phyloP scores from a whole-genome alignment of 225 moss, liverwort and hornwort genomes.

The Polytrichum formosum region DNA sequence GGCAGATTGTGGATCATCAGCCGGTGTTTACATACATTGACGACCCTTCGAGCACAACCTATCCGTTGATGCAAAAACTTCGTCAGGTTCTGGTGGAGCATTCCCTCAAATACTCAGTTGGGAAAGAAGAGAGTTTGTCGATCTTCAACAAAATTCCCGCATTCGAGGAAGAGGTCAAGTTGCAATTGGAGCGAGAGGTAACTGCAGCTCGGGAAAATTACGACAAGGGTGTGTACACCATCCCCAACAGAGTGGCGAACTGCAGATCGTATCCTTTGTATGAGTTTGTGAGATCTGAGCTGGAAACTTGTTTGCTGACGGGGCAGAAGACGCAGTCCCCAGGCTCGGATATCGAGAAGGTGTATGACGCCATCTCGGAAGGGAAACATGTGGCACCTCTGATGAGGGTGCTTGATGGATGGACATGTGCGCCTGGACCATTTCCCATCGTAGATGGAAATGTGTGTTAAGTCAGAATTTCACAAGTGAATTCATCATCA shows the following conservation, averaged over 20 bases:
- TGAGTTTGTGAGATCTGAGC: constrained; percentile 31
- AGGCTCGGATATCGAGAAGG: constrained; percentile 38
- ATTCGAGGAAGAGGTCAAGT: constrained; percentile 30
- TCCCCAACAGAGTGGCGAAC: constrained; percentile 26
- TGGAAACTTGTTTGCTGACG: constrained; percentile 32
- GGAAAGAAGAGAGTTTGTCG: constrained; percentile 16
- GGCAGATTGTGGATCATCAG: constrained; percentile 51
- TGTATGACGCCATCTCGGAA: constrained; percentile 40
- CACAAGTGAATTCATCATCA: too few species aligned
- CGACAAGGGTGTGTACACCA: constrained; percentile 10
- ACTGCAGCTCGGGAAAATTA: constrained; percentile 15
- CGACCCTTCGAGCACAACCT: constrained; percentile 25
- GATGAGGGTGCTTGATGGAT: constrained; percentile 40
- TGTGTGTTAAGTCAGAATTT: too few species aligned
- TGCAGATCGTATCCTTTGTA: constrained; percentile 47
- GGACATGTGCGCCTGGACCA: constrained; percentile 32
- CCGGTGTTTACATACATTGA: constrained; percentile 51
- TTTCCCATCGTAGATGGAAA: constrained; percentile 3
- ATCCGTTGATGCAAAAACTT: constrained; percentile 45
- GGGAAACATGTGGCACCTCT: constrained; percentile 38
- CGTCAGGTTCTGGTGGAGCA: constrained; percentile 40
- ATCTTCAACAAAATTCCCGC: constrained; percentile 29
- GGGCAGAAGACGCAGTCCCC: constrained; percentile 36
- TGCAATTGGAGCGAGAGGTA: constrained; percentile 24
- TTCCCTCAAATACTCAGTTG: constrained; percentile 20